Evolutionary conservation across 805 yeast species (phyloP).

Genomic region (Clavispora phyllophila): DNA sequence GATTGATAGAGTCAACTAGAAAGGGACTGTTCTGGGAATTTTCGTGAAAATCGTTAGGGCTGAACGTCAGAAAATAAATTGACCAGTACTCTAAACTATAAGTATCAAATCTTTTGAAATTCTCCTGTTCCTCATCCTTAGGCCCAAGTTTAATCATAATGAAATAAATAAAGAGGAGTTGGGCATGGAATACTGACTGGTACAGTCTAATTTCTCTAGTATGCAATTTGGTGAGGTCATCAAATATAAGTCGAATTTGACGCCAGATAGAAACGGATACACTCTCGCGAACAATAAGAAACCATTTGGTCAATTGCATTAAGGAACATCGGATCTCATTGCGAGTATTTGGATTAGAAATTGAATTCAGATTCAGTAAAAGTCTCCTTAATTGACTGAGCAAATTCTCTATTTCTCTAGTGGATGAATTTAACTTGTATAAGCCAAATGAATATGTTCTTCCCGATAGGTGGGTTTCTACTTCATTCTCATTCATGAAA

Average conservation of each 20-base stretch:
- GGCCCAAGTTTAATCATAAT: conserved; percentile 4
- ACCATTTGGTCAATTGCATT: conserved; percentile 25
- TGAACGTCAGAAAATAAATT: conserved; percentile 15
- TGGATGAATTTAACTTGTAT: conserved; percentile 19
- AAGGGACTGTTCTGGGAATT: not conserved
- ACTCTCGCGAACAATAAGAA: conserved; percentile 24
- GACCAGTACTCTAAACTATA: conserved; percentile 17
- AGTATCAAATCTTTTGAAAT: conserved; percentile 2
- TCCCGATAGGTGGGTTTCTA: conserved; percentile 14
- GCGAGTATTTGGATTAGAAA: conserved; percentile 1
- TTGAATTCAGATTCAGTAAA: conserved; percentile 9
- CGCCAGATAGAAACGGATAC: conserved; percentile 18
- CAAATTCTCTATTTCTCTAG: conserved; percentile 10
- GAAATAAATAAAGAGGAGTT: conserved; percentile 9
- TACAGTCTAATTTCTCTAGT: conserved; percentile 8
- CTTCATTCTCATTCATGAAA: conserved; percentile 7
- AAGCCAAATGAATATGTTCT: conserved; percentile 21
- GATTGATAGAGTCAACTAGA: conserved; percentile 17
- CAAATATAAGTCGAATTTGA: conserved; percentile 10
- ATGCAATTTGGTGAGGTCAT: conserved; percentile 14
- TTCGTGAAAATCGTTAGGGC: conserved; percentile 2
- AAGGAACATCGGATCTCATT: conserved; percentile 18
- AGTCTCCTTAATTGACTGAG: conserved; percentile 16
- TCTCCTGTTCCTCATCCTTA: not conserved
- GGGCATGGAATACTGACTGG: conserved; percentile 9